phyloP scores from a whole-genome alignment of 2,329 filamentous ascomycete genomes.

The Ascomycota sp. region DNA sequence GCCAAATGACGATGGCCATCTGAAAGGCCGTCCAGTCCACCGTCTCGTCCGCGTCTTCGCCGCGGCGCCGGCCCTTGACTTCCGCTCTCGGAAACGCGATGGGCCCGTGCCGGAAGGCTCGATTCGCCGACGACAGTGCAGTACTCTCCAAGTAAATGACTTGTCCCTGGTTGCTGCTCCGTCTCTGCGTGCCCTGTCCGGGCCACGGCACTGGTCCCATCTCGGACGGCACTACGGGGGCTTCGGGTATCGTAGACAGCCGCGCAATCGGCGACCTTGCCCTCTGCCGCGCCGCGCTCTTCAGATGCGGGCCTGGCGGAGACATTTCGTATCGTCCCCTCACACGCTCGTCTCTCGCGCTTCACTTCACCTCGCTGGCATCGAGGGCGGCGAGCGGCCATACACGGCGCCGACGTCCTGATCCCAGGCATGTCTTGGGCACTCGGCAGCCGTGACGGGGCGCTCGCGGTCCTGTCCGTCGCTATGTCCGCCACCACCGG shows the following conservation, averaged over 20 bases:
- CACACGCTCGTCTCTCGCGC: neutral
- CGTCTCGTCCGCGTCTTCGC: slow-evolving; percentile 21
- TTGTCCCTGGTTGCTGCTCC: slow-evolving; percentile 17
- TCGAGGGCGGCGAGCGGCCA: too few relatives aligned
- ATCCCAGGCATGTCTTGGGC: too few relatives aligned
- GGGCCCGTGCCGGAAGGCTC: slow-evolving; percentile 31
- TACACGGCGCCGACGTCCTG: too few relatives aligned
- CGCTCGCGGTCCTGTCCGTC: neutral
- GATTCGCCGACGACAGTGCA: slow-evolving; percentile 25
- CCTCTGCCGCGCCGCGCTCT: slow-evolving; percentile 5
- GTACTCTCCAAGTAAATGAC: slow-evolving; percentile 27
- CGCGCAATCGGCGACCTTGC: slow-evolving; percentile 1
- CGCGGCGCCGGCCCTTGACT: slow-evolving; percentile 6
- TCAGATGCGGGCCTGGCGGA: slow-evolving; percentile 4
- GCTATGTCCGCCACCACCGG: slow-evolving; percentile 10
- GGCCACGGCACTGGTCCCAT: neutral
- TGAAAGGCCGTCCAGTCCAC: slow-evolving; percentile 46
- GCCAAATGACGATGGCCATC: slow-evolving; percentile 36
- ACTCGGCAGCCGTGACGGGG: neutral
- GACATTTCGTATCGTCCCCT: neutral
- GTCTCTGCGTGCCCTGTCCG: neutral
- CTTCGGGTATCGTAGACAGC: slow-evolving; percentile 9
- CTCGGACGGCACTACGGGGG: slow-evolving; percentile 1
- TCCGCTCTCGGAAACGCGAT: slow-evolving; percentile 30
- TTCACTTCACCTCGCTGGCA: too few relatives aligned